Evolutionary conservation across 495 filamentous ascomycete species (phyloP).

Genomic region (Staphylotrichum longicolle): DNA sequence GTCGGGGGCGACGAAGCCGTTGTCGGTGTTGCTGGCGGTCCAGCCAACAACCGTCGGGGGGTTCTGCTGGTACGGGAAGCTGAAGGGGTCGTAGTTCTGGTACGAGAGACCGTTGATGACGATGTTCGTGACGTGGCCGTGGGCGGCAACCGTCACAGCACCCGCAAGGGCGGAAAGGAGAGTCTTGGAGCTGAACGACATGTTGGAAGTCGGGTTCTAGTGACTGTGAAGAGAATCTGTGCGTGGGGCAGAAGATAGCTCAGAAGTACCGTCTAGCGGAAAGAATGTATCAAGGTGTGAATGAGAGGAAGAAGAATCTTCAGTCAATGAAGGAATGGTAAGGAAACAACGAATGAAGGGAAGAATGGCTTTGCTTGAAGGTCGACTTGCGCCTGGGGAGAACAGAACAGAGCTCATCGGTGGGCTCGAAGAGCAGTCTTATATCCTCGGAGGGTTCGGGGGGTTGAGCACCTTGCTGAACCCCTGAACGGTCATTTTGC

Average conservation of each 20-base stretch:
- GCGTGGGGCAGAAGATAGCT: slow-evolving; percentile 4
- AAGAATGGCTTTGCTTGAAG: slow-evolving; percentile 25
- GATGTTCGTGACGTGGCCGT: slow-evolving; percentile 60
- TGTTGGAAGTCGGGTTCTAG: slow-evolving; percentile 21
- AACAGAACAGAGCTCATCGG: slow-evolving; percentile 7
- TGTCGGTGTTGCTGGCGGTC: slow-evolving; percentile 54
- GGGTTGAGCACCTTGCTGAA: background rate
- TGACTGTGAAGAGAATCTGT: background rate
- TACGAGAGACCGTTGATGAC: slow-evolving; percentile 57
- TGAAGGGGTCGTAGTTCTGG: slow-evolving; percentile 38
- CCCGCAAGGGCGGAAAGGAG: slow-evolving; percentile 47
- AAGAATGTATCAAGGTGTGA: slow-evolving; percentile 17
- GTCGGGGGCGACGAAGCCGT: slow-evolving; percentile 57
- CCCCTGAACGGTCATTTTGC: slow-evolving; percentile 2
- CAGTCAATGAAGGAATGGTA: slow-evolving; percentile 35
- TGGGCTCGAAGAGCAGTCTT: slow-evolving; percentile 8
- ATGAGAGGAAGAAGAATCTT: slow-evolving; percentile 28
- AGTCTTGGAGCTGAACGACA: slow-evolving; percentile 33
- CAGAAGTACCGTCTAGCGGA: slow-evolving; percentile 29
- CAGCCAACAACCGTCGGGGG: slow-evolving; percentile 56
- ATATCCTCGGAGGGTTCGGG: slow-evolving; percentile 9
- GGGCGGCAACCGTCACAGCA: slow-evolving; percentile 54
- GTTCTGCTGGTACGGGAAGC: slow-evolving; percentile 39
- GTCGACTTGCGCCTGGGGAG: slow-evolving; percentile 26
- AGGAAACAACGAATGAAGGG: slow-evolving; percentile 22